These are phyloP conservation scores for Fusarium coicis DNA, from an alignment of 2,329 filamentous ascomycete species.

Conservation along the genomic window DNA sequence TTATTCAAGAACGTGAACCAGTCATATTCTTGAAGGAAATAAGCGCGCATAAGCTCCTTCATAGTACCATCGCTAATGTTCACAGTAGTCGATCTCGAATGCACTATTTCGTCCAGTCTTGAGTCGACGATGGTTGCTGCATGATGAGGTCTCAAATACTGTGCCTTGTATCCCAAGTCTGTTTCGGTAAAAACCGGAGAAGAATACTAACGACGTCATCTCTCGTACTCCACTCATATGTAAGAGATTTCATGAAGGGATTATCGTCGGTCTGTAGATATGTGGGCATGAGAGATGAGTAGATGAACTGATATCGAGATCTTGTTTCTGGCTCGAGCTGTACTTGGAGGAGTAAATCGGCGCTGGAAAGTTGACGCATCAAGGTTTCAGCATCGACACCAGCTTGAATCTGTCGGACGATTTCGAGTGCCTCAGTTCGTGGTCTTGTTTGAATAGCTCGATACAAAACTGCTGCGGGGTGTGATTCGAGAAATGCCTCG, in stretches of 20 bases:
- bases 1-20: conserved; percentile 18
- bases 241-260: conserved; percentile 5
- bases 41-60: background rate
- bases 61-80: background rate
- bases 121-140: conserved; percentile 12
- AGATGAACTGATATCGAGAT: background rate
- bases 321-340: conserved; percentile 3
- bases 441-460: background rate
- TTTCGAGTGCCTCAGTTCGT: background rate
- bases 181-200: fast-evolving
- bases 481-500: background rate
- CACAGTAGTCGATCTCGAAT: conserved; percentile 11
- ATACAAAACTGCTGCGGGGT: background rate
- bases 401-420: background rate
- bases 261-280: background rate
- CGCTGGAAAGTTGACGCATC: background rate
- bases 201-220: background rate
- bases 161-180: background rate
- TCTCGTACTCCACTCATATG: conserved; percentile 4
- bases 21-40: conserved; percentile 15
- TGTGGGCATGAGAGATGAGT: background rate
- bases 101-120: background rate
- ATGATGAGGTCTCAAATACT: conserved; percentile 19
- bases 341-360: conserved; percentile 14
- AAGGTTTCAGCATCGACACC: conserved; percentile 1